Conservation (phyloP, 345 rosid species). For the Durio zibethinus region DNA sequence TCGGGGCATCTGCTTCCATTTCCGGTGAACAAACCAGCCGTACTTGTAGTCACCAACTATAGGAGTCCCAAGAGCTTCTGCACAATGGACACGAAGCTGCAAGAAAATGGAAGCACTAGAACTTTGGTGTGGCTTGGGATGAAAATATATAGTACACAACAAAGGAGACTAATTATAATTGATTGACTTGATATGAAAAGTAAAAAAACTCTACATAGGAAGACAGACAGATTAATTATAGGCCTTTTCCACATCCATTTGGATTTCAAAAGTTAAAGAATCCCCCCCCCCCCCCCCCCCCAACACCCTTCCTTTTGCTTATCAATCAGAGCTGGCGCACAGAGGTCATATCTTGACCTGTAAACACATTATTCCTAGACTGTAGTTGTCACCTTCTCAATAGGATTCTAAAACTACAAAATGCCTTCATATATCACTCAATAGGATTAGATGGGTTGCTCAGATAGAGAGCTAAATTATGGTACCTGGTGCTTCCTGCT, state of each 20-base stretch:
- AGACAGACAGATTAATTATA: neutral
- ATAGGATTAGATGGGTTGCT: neutral
- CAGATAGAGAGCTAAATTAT: neutral
- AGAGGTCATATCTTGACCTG: neutral
- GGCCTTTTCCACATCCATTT: neutral
- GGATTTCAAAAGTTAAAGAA: neutral
- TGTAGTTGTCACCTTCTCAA: neutral
- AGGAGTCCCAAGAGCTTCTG: constrained; percentile 94
- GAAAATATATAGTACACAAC: neutral
- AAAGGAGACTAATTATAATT: neutral
- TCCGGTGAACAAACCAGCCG: constrained; percentile 82
- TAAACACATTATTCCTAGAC: neutral
- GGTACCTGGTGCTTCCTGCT: constrained; percentile 89
- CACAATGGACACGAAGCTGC: constrained; percentile 93
- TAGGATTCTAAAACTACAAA: neutral
- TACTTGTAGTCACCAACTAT: constrained; percentile 86
- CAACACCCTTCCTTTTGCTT: neutral
- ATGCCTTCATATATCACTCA: neutral
- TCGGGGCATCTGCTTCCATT: constrained; percentile 81
- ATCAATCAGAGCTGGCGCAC: neutral
- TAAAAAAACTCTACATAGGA: neutral
- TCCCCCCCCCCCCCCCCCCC: neutral
- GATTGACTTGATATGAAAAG: neutral
- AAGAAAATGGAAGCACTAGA: neutral
- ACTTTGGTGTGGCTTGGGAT: neutral